Evolutionary conservation across 345 rosid species (phyloP), one percentile per base, ranked within the genome.

Genomic region (Salix viminalis): DNA sequence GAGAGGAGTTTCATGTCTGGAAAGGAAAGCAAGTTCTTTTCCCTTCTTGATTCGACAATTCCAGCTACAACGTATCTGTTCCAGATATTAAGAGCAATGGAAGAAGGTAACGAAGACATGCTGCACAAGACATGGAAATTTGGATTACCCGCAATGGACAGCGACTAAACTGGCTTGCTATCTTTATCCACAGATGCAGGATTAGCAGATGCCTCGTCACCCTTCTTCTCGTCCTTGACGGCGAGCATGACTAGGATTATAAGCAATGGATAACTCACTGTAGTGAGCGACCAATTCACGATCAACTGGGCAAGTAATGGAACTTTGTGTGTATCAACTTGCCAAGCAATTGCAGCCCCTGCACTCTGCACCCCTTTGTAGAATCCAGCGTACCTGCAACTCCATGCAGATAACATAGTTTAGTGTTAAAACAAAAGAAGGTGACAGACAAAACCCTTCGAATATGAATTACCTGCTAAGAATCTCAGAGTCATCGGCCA

Each of bases 291-390:
- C 99, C 99, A 95, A 41, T 93, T 95, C 30, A 90, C 75, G 54
- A 89, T 75, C 75, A 93, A 84, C 79, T 91, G 93, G 0, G 86
- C 66, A 39, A 91, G 83, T 71, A 87, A 78, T 15, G 97, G 76
- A 37, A 90, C 93, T 64, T 91, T 88, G 78, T 72, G 90, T 2
- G 89, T 75, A 72, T 95, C 99, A 7, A 95, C 81, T 84, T 95
- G 99, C 99, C 99, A 95, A 24, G 99, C 99, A 12, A 93, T 88
- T 3, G 97, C 99, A 19, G 91, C 97, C 52, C 99, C 97, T 36
- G 97, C 99, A 52, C 97, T 95, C 56, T 95, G 99, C 76, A 95
- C 91, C 65, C 99, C 97, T 78, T 95, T 95, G 74, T 93, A 93
- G 76, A 93, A 95, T 24, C 99, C 99, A 64, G 88, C 91, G 44